Base-by-base conservation (phyloP, 257 asterid genomes). In the Nicotiana tabacum region DNA sequence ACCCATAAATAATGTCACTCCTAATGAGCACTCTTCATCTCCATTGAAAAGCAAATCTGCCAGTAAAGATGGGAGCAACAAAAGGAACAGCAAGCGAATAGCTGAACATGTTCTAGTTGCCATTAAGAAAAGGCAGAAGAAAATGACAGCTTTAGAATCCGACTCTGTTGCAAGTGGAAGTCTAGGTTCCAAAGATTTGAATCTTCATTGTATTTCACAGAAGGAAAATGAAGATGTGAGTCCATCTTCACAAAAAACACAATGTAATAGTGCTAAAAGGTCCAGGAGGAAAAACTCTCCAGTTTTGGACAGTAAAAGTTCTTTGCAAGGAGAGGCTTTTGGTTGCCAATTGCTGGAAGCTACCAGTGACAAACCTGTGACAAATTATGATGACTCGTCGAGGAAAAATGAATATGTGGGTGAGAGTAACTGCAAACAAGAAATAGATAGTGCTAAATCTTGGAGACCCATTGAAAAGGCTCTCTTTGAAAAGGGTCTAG, bases 401-500 rank as follows among this genome's bases (percentile, higher is more conserved):
- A 91, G 84, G 89, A 91, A 87, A 84, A 94, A 87, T 83, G 90
- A 88, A 81, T 60, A 77, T 77, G 88, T 85, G 9, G 91, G 87
- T 86, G 94, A 90, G 82, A 91, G 66, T 83, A 83, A 82, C 64
- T 83, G 68, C 77, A 92, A 84, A 83, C 92, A 84, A 67, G 97
- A 91, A 77, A 69, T 83, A 81, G 76, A 24, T 64, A 93, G 90
- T 83, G 87, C 87, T 87, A 88, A 78, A 87, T 86, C 86, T 84
- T 96, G 99, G 99, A 96, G 88, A 87, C 94, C 98, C 58, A 88
- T 94, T 86, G 99, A 96, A 80, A 94, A 91, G 88, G 92, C 97
- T 78, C 92, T 96, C 39, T 96, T 89, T 88, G 99, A 96, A 69
- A 93, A 94, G 92, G 99, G 99, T 56, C 61, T 94, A 66, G 94